Evolutionary conservation across 176 grass and related monocot genomes (phyloP), one percentile per base, ranked within the genome.

Genomic region (Guadua angustifolia): DNA sequence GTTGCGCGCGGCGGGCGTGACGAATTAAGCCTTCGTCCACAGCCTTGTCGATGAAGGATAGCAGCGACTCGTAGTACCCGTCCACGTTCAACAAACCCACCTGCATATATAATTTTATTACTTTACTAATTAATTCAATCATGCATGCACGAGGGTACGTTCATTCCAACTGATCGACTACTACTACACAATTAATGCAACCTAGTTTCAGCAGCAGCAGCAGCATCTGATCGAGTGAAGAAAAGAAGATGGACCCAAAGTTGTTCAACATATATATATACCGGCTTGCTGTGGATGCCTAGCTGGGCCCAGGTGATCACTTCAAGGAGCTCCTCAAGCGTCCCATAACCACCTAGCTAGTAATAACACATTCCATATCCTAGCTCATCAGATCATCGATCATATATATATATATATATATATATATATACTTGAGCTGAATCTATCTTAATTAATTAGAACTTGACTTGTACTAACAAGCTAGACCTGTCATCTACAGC

Each of bases 41-140:
- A 29, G 29, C 29, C 29, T 29, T 29, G 29, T 29, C 92, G 32
- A 94, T 70, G 80, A 94, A 89, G 19, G 66, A 38, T 14, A 94
- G 78, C 14, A 94, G 71, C 66, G 92, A 87, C 64, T 94, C 81
- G 83, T 94, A 94, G 88, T 87, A 94, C 13, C 89, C 89, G 67
- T 94, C 92, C 0, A 94, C 92, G 68, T 94, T 94, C 39, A 94
- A 62, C 56, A 94, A 66, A 8, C 92, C 92, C 17, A 90, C 88
- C 83, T 89, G 26, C 33, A 29, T n/a, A n/a, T n/a, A n/a, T 29
- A 29, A 29, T 29, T 29, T 29, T 1, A 29, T 29, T 29, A 29
- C 0, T 29, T 29, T 29, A 29, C 29, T n/a, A n/a, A n/a, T n/a
- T n/a, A n/a, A n/a, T n/a, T n/a, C n/a, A n/a, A n/a, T n/a, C n/a